Evolutionary conservation across 2,329 filamentous ascomycete species (phyloP).

Genomic region (Pseudogymnoascus sp.): DNA sequence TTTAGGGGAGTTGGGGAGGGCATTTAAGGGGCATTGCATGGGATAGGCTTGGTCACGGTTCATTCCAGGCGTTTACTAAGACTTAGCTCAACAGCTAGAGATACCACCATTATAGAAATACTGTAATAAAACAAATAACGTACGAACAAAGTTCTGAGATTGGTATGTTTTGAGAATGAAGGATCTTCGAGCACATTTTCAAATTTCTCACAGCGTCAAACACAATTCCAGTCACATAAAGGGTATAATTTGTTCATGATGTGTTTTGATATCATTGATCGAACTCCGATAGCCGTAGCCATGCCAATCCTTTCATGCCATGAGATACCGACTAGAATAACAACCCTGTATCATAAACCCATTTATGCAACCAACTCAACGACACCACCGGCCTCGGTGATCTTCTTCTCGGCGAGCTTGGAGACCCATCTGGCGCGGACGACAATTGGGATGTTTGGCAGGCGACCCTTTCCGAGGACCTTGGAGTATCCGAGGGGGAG

Average conservation of each 20-base stretch:
- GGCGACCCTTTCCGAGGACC: constrained; percentile 94
- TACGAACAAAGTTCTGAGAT: not conserved
- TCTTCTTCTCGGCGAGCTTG: constrained; percentile 97
- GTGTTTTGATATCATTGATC: constrained; percentile 8
- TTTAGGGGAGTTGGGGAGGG: constrained; percentile 16
- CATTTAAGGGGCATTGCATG: constrained; percentile 7
- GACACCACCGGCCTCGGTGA: constrained; percentile 93
- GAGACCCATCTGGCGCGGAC: constrained; percentile 93
- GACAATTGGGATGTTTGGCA: constrained; percentile 87
- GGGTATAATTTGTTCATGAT: constrained; percentile 4
- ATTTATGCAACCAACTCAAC: constrained; percentile 86
- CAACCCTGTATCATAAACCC: constrained; percentile 10
- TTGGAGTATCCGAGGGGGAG: constrained; percentile 96
- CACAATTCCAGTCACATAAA: not conserved
- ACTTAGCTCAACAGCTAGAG: constrained; percentile 14
- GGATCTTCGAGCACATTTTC: not conserved
- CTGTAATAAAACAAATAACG: not conserved
- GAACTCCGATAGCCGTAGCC: constrained; percentile 12
- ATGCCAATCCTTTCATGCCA: constrained; percentile 16
- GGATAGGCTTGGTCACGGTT: not conserved
- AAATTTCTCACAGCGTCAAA: not conserved
- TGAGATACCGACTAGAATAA: constrained; percentile 11
- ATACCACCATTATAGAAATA: constrained; percentile 7
- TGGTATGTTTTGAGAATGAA: not conserved
- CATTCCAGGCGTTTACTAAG: constrained; percentile 13